Evolutionary conservation across 257 asterid species (phyloP), one percentile per base, ranked within the genome.

Genomic region (Knoxia roxburghii): DNA sequence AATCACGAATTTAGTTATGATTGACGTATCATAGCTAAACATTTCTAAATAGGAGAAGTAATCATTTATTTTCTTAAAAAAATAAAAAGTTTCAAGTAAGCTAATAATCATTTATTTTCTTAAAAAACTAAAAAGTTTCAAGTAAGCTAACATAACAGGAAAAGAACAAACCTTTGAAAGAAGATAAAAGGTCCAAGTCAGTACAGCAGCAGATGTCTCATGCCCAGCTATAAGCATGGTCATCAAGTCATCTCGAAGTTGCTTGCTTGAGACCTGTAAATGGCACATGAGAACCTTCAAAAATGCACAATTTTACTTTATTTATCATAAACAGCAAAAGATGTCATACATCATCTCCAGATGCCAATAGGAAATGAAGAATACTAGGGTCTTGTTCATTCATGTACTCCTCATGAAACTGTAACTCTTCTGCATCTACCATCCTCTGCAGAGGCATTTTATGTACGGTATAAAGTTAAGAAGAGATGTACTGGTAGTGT

Each of bases 191-290:
- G 99, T 88, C 99, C 99, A 93, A 11, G 99, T 93, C 73, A 93
- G 87, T 67, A 93, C 91, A 70, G 99, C 99, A 21, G 99, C 99
- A 61, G 99, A 88, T 70, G 99, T 93, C 81, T 93, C 99, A 69
- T 93, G 99, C 67, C 99, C 99, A 55, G 99, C 99, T 73, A 93
- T 93, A 69, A 93, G 99, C 89, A 93, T 26, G 67, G 99, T 93
- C 99, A 93, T 93, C 65, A 93, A 79, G 81, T 93, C 99, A 72
- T 93, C 99, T 57, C 99, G 99, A 63, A 93, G 97, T 84, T 93
- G 99, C 77, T 93, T 93, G 87, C 99, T 93, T 45, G 99, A 79
- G 72, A 93, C 99, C 99, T 93, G 78, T 49, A 78, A 67, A 70
- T 69, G 75, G 69, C 29, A 51, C 58, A 75, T 77, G 65, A 86